Evolutionary conservation across 345 rosid species (phyloP).

Genomic region (Cardamine chenopodiifolia): DNA sequence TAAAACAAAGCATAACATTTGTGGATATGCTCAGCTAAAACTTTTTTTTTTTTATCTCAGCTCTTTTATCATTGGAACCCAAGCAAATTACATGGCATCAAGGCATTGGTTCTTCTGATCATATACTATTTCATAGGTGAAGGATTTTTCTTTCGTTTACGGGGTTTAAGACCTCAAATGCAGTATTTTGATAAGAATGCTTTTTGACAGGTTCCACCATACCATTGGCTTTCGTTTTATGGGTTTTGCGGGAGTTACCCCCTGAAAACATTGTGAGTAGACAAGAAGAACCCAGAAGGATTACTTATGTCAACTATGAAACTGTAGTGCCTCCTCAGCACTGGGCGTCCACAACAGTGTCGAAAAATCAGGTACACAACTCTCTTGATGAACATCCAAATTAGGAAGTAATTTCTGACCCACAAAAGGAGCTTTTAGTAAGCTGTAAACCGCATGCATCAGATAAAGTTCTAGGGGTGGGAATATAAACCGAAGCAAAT

Average conservation of each 20-base stretch:
- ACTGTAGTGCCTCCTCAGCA: slow-evolving; percentile 38
- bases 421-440: neutral
- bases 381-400: slow-evolving; percentile 4
- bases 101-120: slow-evolving; percentile 47
- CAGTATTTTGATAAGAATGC: neutral
- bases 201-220: slow-evolving; percentile 38
- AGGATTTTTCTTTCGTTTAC: neutral
- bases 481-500: neutral
- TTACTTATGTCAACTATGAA: slow-evolving; percentile 44
- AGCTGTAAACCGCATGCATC: neutral
- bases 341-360: slow-evolving; percentile 46
- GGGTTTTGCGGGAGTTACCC: slow-evolving; percentile 47
- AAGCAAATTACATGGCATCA: slow-evolving; percentile 39
- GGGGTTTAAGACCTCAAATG: neutral
- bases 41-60: slow-evolving; percentile 35
- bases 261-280: slow-evolving; percentile 34
- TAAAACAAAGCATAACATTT: neutral
- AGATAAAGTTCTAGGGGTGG: neutral
- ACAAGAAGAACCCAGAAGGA: slow-evolving; percentile 38
- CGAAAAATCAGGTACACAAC: slow-evolving; percentile 41
- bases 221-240: slow-evolving; percentile 46
- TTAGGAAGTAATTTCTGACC: neutral
- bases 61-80: slow-evolving; percentile 49
- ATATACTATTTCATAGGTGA: slow-evolving; percentile 48
- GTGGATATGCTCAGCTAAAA: slow-evolving; percentile 8